Evolutionary conservation across 2,329 filamentous ascomycete genomes (phyloP).

Genomic region (Graphilbum ipis-grandicollis): DNA sequence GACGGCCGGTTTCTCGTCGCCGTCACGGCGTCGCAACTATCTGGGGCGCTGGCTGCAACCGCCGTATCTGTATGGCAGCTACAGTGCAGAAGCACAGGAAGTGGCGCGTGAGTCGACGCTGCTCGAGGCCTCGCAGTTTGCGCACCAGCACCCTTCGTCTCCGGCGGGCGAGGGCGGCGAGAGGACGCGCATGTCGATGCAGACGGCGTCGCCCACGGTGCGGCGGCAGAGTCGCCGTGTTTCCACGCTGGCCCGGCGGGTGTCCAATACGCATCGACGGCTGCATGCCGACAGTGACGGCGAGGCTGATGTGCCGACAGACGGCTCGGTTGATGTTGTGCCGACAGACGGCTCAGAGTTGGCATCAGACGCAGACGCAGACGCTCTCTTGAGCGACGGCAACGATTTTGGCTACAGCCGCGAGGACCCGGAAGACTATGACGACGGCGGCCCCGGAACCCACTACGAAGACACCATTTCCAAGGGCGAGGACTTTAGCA

Average conservation of each 20-base stretch:
- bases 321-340: neutral
- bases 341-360: conserved; percentile 1
- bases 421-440: neutral
- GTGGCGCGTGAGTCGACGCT: neutral
- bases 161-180: too few species aligned
- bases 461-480: conserved; percentile 14
- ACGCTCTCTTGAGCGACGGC: neutral
- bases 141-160: too few species aligned
- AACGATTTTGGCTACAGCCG: too few species aligned
- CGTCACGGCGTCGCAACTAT: neutral
- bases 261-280: neutral
- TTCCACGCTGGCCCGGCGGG: neutral
- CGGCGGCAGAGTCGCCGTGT: neutral
- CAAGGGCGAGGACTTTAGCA: conserved; percentile 14
- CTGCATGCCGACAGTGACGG: neutral
- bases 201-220: neutral
- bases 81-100: neutral
- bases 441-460: conserved; percentile 1
- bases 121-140: neutral
- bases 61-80: neutral
- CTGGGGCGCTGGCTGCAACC: neutral
- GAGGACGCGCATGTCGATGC: neutral
- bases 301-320: neutral
- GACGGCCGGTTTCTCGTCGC: neutral
- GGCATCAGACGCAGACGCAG: conserved; percentile 6